These are phyloP conservation scores for Kuraishia hungarica DNA, from an alignment of 805 yeast genomes.

Conservation along the genomic window DNA sequence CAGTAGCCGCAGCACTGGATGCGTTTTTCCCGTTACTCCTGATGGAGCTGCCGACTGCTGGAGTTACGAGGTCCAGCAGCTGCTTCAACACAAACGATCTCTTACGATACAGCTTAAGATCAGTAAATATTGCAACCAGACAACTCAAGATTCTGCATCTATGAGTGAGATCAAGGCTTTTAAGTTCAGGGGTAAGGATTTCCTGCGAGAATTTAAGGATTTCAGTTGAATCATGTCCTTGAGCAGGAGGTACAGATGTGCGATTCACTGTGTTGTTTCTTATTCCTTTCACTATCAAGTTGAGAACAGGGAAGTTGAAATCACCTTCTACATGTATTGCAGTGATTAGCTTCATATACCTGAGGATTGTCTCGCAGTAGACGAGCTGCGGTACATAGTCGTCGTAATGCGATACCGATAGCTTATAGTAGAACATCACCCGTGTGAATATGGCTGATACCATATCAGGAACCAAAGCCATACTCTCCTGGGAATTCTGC, in stretches of 20 bases:
- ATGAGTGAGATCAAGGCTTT: slow-evolving; percentile 35
- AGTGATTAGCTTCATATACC: slow-evolving; percentile 56
- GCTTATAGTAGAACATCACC: slow-evolving; percentile 33
- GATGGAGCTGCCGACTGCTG: slow-evolving; percentile 22
- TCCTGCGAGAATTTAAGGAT: slow-evolving; percentile 42
- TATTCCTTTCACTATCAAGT: slow-evolving; percentile 34
- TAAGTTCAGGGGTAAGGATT: slow-evolving; percentile 34
- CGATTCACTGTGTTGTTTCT: slow-evolving; percentile 10
- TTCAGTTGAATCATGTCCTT: slow-evolving; percentile 15
- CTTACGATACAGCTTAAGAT: slow-evolving; percentile 56
- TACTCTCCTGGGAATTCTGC: slow-evolving; percentile 11
- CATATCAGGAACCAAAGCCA: slow-evolving; percentile 23
- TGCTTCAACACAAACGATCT: slow-evolving; percentile 60
- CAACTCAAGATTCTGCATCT: slow-evolving; percentile 60
- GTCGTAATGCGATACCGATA: slow-evolving; percentile 48
- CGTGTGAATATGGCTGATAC: slow-evolving; percentile 28
- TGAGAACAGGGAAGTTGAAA: slow-evolving; percentile 31
- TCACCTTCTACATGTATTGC: slow-evolving; percentile 40
- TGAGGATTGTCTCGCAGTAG: slow-evolving; percentile 59
- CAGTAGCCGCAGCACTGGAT: background rate
- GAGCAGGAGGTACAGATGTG: background rate
- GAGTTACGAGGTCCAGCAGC: slow-evolving; percentile 44
- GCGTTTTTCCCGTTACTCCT: slow-evolving; percentile 3
- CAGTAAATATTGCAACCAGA: slow-evolving; percentile 55
- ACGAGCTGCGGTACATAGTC: slow-evolving; percentile 81